phyloP scores from a whole-genome alignment of 1,139 yeast species.

The Scheffersomyces stambukii region DNA sequence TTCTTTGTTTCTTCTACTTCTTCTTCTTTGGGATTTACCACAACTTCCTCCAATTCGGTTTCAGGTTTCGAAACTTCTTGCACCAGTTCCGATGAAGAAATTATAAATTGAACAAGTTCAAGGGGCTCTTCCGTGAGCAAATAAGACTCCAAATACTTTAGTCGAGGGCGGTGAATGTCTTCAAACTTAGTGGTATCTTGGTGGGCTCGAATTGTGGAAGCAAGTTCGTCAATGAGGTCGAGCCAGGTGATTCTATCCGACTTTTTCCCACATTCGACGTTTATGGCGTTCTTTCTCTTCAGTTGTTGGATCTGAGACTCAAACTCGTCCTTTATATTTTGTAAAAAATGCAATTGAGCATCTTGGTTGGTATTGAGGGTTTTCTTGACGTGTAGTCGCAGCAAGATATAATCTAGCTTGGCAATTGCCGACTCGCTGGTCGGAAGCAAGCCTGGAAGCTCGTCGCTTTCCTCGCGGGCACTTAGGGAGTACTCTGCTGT shows the following conservation, averaged over 20 bases:
- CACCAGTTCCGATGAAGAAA: slow-evolving; percentile 4
- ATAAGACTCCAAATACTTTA: slow-evolving; percentile 47
- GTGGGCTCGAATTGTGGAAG: slow-evolving; percentile 22
- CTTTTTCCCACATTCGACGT: slow-evolving; percentile 11
- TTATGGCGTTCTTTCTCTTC: slow-evolving; percentile 4
- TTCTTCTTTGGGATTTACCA: slow-evolving; percentile 1
- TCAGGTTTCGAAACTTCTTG: no score
- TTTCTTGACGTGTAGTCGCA: background rate
- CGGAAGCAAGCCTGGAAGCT: slow-evolving; percentile 36
- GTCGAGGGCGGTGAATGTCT: slow-evolving; percentile 30
- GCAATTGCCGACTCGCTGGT: slow-evolving; percentile 8
- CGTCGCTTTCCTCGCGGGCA: slow-evolving; percentile 44
- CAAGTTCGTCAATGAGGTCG: slow-evolving; percentile 26
- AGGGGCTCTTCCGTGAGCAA: slow-evolving; percentile 43
- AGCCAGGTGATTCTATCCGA: slow-evolving; percentile 15
- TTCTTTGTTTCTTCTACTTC: slow-evolving; percentile 5
- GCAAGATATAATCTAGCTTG: background rate
- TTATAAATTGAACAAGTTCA: slow-evolving; percentile 31
- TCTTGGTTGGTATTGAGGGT: slow-evolving; percentile 5
- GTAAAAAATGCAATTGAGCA: slow-evolving; percentile 21
- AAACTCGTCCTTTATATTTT: slow-evolving; percentile 27
- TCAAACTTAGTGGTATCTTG: slow-evolving; percentile 31
- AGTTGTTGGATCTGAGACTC: slow-evolving; percentile 15
- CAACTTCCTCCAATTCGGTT: no score
- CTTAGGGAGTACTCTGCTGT: slow-evolving; percentile 62